Percentiles rank a stretch among this genome's conserved stretches.
These are phyloP conservation scores for Pseudisothecium myosuroides DNA, from an alignment of 225 moss, liverwort and hornwort genomes.

Conservation along the genomic window DNA sequence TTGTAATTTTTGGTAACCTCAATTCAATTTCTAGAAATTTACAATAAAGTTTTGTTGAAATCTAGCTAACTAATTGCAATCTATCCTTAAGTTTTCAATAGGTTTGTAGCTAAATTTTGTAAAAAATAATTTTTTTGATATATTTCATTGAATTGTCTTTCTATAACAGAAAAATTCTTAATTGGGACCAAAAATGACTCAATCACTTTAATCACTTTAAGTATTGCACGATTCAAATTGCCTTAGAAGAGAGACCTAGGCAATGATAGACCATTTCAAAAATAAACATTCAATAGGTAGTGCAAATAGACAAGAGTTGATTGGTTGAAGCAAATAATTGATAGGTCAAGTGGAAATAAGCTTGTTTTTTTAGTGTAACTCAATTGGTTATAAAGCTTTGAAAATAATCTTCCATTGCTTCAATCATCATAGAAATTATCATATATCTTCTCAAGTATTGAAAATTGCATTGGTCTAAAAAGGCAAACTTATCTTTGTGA, in stretches of 20 bases:
- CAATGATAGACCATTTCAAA: neutral
- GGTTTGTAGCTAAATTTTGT: neutral
- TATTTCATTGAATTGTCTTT: neutral
- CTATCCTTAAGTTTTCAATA: neutral
- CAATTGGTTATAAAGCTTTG: no score
- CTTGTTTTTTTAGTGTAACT: neutral
- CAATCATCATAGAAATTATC: rapidly evolving
- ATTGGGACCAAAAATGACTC: neutral
- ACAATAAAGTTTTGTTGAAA: no score
- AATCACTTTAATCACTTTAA: neutral
- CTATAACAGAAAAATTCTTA: rapidly evolving
- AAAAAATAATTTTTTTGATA: neutral
- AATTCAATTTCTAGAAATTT: neutral
- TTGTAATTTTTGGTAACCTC: neutral
- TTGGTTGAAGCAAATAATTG: neutral
- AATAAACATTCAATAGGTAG: neutral
- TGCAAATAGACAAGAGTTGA: neutral
- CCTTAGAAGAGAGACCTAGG: rapidly evolving
- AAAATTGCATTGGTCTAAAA: neutral
- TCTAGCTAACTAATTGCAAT: neutral
- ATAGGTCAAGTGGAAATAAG: neutral
- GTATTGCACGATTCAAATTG: neutral
- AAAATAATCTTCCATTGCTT: neutral
- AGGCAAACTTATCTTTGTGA: neutral
- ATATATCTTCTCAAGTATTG: neutral